Base-by-base conservation (phyloP, 2,329 filamentous ascomycete species). In the Aureobasidium zeae region DNA sequence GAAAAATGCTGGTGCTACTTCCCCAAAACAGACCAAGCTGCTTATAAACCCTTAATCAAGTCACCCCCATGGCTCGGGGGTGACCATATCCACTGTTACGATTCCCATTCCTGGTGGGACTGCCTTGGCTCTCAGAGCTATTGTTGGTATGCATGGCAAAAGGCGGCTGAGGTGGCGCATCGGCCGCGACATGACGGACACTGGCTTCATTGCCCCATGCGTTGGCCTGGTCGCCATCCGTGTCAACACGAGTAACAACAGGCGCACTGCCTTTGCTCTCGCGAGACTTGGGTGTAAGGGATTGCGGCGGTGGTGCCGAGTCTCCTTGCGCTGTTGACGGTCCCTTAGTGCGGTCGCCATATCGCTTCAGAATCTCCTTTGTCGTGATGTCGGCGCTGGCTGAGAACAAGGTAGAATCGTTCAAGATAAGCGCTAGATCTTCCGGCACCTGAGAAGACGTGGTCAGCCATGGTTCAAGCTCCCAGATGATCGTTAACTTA, bases 281-380 rank as follows among this genome's bases (percentile, higher is more conserved):
- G 11, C 45, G 38, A 16, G 46, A 44, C 11, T 46, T 44, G 2
- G 52, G 59, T 48, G 41, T 51, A 47, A 42, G 53, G 49, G 46
- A 49, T 48, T 34, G 49, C 42, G 33, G 46, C 29, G 34, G 48
- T 36, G 13, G 44, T 44, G 15, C 35, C 42, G 28, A 65, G 66
- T 42, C 59, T 63, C 44, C 59, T 24, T 5, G 46, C 45, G 19
- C 44, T 36, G 10, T 45, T 26, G 34, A 51, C 38, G 24, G 48
- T 69, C 65, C 66, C 75, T 69, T 83, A 65, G 66, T 79, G 49
- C 91, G 81, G 57, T 94, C 86, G 37, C 87, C 87, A 63, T 93
- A 95, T 45, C 86, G 79, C 61, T 89, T 94, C 39, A 98, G 73
- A 44, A 98, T 96, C 57, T 98, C 91, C 63, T 98, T 98, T 5